Conservation (phyloP, 441 rosid genomes). For the Pelargonium myrrhifolium region DNA sequence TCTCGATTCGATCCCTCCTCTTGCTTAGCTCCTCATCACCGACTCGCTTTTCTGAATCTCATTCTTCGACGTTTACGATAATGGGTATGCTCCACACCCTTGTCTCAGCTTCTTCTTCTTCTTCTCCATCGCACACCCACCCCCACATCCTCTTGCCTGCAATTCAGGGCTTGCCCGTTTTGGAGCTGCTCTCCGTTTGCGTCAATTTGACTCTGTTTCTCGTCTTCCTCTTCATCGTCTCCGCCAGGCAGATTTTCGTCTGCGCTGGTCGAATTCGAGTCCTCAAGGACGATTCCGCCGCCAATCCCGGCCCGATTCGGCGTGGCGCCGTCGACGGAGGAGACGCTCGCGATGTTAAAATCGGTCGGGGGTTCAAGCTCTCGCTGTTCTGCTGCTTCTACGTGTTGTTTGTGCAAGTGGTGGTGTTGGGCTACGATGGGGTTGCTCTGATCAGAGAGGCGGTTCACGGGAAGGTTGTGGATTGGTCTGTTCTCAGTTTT, state of each 20-base stretch:
- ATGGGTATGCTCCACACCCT: slow-evolving; percentile 51
- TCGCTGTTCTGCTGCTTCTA: slow-evolving; percentile 65
- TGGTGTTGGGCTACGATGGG: slow-evolving; percentile 71
- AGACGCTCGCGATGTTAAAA: slow-evolving; percentile 37
- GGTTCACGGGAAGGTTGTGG: slow-evolving; percentile 33
- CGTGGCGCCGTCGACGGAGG: slow-evolving; percentile 33
- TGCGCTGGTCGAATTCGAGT: slow-evolving; percentile 56
- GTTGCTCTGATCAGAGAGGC: slow-evolving; percentile 46
- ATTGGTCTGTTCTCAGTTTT: slow-evolving; percentile 47
- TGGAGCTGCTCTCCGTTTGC: slow-evolving; percentile 70
- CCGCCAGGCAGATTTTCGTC: slow-evolving; percentile 55
- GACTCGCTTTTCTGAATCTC: slow-evolving; percentile 23
- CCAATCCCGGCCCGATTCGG: slow-evolving; percentile 38
- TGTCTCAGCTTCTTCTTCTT: slow-evolving; percentile 17
- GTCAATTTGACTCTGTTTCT: slow-evolving; percentile 62
- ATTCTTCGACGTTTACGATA: slow-evolving; percentile 18
- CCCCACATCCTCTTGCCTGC: slow-evolving; percentile 23
- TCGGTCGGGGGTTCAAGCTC: slow-evolving; percentile 58
- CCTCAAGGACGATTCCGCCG: slow-evolving; percentile 57
- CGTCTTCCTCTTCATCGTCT: slow-evolving; percentile 55
- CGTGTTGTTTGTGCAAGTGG: slow-evolving; percentile 57
- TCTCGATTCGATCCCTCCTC: slow-evolving; percentile 31
- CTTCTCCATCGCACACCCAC: not conserved
- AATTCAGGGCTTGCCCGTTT: slow-evolving; percentile 41
- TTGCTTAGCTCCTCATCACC: slow-evolving; percentile 28